A percentile compares a stretch with the other conserved stretches of the same genome.
phyloP scores from a whole-genome alignment of 2,329 filamentous ascomycete genomes.

The Botrytis elliptica region DNA sequence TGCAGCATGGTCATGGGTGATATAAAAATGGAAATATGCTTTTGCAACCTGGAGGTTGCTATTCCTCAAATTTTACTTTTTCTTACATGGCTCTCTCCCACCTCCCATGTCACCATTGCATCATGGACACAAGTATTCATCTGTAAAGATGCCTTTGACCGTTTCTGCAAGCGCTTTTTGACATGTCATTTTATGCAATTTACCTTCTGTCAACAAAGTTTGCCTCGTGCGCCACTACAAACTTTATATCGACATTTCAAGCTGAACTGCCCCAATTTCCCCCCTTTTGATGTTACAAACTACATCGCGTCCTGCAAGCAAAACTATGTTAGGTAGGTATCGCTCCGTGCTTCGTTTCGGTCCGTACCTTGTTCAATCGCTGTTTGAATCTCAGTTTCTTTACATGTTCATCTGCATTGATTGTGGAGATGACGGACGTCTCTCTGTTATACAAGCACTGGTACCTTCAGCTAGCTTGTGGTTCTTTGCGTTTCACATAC shows the following conservation, averaged over 20 bases:
- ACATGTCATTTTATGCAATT: constrained; percentile 18
- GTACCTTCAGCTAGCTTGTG: constrained; percentile 1
- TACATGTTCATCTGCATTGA: constrained; percentile 11
- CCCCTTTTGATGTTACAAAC: not conserved
- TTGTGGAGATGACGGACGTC: constrained; percentile 15
- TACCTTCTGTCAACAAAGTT: constrained; percentile 15
- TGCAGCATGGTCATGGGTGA: constrained; percentile 20
- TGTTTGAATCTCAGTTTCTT: constrained; percentile 7
- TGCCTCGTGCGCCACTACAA: constrained; percentile 8
- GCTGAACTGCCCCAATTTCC: constrained; percentile 6
- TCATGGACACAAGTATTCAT: constrained; percentile 1
- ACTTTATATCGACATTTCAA: not conserved
- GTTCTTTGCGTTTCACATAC: not conserved
- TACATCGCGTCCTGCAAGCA: constrained; percentile 4
- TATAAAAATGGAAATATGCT: constrained; percentile 15
- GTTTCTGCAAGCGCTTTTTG: constrained; percentile 18
- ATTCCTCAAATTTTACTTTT: constrained; percentile 10
- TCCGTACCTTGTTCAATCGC: constrained; percentile 8
- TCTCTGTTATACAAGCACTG: not conserved
- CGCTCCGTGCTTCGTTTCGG: constrained; percentile 10
- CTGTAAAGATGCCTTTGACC: constrained; percentile 9
- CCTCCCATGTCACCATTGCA: not conserved
- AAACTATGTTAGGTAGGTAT: constrained; percentile 8
- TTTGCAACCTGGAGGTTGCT: constrained; percentile 12
- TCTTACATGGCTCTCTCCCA: constrained; percentile 6